Evolutionary conservation across 208 protist species (phyloP), one percentile per base, ranked within the genome.

Genomic region (Kentomonas sorsogonicus): DNA sequence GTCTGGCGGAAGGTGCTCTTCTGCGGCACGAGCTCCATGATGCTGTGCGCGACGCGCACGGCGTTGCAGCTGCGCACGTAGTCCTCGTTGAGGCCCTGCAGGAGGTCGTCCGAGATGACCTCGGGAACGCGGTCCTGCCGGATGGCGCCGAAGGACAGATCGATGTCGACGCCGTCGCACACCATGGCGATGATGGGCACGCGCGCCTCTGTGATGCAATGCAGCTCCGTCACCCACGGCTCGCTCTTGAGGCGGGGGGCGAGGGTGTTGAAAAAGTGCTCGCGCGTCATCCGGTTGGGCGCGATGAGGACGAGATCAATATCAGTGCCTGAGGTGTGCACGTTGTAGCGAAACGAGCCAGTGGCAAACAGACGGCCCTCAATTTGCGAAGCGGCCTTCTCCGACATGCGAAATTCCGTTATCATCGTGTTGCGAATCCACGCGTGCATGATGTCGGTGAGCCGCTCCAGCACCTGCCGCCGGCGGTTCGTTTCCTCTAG

Each of bases 331-430:
- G 82, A 81, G 9, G 83, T 93, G 78, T 98, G 94, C 7, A 99
- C 97, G 59, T 98, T 98, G 48, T 99, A 96, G n/a, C 97, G 89
- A 75, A 98, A 99, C 3, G 97, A 99, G 13, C 98, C 98, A 31
- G 97, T 99, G 13, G 97, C 97, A 57, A 98, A 98, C 63, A 99
- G 96, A 31, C 94, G 88, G 23, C 89, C 94, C 45, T 94, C 91
- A 15, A 95, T 79, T 60, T 95, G 77, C 23, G 45, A 26, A 1
- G 94, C 90, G 3, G 87, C 81, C 22, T 92, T 74, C 58, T 93
- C 86, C 4, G 82, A 79, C 64, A 96, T 89, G 63, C 87, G 82
- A 59, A 96, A 86, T 71, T 95, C 87, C 0, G 81, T 88, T 46
- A 96, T 91, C 81, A 90, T 89, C 0, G 77, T 90, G 27, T 85